Evolutionary conservation across 768 basidiomycete genomes (phyloP).

Genomic region (Amanita pallidorosea): DNA sequence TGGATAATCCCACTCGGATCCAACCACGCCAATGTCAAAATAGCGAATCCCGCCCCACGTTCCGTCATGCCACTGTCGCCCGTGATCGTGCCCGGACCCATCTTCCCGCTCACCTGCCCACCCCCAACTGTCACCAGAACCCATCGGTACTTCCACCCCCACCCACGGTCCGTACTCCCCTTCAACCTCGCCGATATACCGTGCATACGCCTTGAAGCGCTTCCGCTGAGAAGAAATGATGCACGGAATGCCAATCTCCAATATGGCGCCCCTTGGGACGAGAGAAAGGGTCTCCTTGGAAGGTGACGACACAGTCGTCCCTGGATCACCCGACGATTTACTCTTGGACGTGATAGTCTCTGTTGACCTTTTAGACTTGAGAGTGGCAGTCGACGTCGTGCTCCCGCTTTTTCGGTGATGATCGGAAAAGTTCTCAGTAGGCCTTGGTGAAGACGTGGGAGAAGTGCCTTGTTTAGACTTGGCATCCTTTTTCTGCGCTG

Average conservation of each 20-base stretch:
- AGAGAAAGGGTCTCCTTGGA: background rate
- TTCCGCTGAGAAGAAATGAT: slow-evolving; percentile 78
- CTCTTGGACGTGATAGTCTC: slow-evolving; percentile 32
- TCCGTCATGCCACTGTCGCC: slow-evolving; percentile 78
- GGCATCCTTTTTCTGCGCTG: background rate
- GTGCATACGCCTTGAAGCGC: slow-evolving; percentile 76
- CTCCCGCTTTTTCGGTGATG: slow-evolving; percentile 38
- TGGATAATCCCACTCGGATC: slow-evolving; percentile 57
- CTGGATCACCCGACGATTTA: slow-evolving; percentile 10
- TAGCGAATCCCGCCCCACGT: slow-evolving; percentile 73
- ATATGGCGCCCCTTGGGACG: slow-evolving; percentile 50
- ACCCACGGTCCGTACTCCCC: slow-evolving; percentile 84
- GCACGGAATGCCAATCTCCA: slow-evolving; percentile 85
- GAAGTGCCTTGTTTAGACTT: slow-evolving; percentile 1
- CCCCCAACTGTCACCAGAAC: slow-evolving; percentile 35
- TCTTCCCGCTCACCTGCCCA: slow-evolving; percentile 15
- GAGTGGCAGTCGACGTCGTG: slow-evolving; percentile 31
- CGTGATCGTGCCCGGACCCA: slow-evolving; percentile 25
- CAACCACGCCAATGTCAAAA: slow-evolving; percentile 59
- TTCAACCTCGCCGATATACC: slow-evolving; percentile 81
- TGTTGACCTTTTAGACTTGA: slow-evolving; percentile 29
- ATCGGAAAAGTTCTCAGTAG: background rate
- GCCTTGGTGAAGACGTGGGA: background rate
- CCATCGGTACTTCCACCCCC: slow-evolving; percentile 78
- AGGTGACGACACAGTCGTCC: background rate